Base-by-base conservation (phyloP, 2,329 filamentous ascomycete species). In the Colletotrichum magnum region DNA sequence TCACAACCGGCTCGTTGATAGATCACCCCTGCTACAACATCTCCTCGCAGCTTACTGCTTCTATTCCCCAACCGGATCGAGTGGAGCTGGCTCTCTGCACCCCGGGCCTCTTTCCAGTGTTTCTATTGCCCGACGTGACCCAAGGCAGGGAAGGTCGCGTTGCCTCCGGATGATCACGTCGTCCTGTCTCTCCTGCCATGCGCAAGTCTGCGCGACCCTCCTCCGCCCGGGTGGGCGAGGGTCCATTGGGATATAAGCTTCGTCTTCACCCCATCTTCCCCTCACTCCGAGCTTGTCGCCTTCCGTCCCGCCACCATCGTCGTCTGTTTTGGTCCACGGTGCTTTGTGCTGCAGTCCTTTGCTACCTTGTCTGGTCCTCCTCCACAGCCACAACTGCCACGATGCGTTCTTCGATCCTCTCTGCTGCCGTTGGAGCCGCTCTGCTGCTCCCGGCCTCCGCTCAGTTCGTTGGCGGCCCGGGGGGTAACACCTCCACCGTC, bases 371-470 rank as follows among this genome's bases (percentile, higher is more conserved):
- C 45, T 67, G 62, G 67, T 52, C 56, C 36, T 43, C 41, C 39
- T 13, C 57, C 39, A 28, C 45, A 45, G 52, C n/a, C 52, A 64
- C 21, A 16, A 58, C 64, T 32, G 54, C 47, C 50, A 65, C 47
- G 51, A 69, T 72, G 71, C 65, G 62, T 53, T 64, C 62, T n/a
- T 58, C 61, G 59, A 51, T 64, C 15, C 60, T 63, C 10, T 61
- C 62, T 41, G 48, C 66, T 26, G 69, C 69, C 28, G 45, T 62
- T 28, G 71, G 60, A 45, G 71, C 65, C 24, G 71, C 65, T 32
- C 39, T 71, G 18, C 65, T 77, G 15, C 71, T 79, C 68, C 77
- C 81, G 67, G 75, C 77, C 50, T 58, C 74, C 41, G 74, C 78
- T 41, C 74, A 78, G 61, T 70, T 72, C 41, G 69, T 73, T 4